A percentile compares a stretch with the other conserved stretches of the same genome.
Conservation (phyloP, 1,139 yeast species). For the Geotrichum australiense region DNA sequence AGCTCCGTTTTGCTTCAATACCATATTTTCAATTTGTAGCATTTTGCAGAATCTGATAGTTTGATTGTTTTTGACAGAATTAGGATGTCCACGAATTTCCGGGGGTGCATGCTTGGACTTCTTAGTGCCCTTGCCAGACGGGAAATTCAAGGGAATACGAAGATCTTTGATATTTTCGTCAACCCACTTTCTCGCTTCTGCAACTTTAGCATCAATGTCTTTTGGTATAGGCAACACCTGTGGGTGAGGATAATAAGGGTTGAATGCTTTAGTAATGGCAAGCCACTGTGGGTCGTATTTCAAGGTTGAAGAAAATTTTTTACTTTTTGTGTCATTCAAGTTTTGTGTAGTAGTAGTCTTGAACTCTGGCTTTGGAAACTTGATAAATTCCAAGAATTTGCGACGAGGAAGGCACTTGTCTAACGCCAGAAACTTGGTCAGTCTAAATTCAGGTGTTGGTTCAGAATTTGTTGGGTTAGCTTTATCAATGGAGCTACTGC, state of each 20-base stretch:
- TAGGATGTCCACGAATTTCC: not conserved
- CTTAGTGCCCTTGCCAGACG: not conserved
- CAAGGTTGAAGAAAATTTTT: too few species aligned
- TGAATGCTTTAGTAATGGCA: constrained; percentile 31
- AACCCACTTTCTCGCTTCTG: constrained; percentile 29
- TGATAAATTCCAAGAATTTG: constrained; percentile 42
- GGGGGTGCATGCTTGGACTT: not conserved
- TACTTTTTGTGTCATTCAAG: too few species aligned
- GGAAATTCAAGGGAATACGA: constrained; percentile 25
- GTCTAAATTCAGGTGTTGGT: not conserved
- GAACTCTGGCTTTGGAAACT: not conserved
- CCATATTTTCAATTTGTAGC: constrained; percentile 17
- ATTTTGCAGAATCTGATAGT: constrained; percentile 25
- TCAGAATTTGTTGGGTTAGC: not conserved
- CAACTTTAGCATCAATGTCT: not conserved
- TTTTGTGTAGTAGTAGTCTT: too few species aligned
- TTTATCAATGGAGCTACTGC: not conserved
- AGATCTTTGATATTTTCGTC: constrained; percentile 26
- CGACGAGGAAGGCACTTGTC: constrained; percentile 75
- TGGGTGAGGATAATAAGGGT: constrained; percentile 22
- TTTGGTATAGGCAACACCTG: not conserved
- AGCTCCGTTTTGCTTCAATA: constrained; percentile 9
- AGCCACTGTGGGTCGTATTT: constrained; percentile 37
- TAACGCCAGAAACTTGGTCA: constrained; percentile 65
- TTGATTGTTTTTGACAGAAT: constrained; percentile 22